phyloP scores from a whole-genome alignment of 768 basidiomycete species.

The Lyophyllum atratum region DNA sequence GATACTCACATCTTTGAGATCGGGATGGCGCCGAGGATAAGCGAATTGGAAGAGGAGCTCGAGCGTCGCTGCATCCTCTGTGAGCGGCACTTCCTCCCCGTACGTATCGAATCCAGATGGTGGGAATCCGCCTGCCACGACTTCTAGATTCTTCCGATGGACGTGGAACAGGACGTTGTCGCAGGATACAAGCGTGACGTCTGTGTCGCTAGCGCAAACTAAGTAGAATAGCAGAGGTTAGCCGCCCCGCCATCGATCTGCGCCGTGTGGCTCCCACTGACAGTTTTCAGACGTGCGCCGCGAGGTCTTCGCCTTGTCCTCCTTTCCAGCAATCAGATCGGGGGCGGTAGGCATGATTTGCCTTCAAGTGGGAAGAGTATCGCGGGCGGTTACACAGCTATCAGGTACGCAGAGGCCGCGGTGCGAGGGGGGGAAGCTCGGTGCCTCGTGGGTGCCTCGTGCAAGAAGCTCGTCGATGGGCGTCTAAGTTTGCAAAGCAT shows the following conservation, averaged over 20 bases:
- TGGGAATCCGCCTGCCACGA: background rate
- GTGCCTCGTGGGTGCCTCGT: too few species aligned
- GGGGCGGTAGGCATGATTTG: too few species aligned
- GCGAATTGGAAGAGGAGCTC: constrained; percentile 11
- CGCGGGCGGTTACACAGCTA: too few species aligned
- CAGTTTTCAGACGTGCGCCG: background rate
- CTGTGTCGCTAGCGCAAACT: background rate
- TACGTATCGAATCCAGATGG: background rate
- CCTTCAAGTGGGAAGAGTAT: too few species aligned
- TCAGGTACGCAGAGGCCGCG: too few species aligned
- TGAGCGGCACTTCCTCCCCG: background rate
- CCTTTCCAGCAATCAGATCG: too few species aligned
- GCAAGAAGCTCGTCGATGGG: too few species aligned
- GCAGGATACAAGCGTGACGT: constrained; percentile 2
- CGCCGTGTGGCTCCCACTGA: background rate
- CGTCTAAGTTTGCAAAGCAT: too few species aligned
- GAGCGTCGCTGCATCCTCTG: constrained; percentile 6
- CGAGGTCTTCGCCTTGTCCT: too few species aligned
- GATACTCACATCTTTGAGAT: background rate
- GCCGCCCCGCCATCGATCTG: background rate
- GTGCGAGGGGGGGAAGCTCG: too few species aligned
- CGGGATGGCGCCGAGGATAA: constrained; percentile 5
- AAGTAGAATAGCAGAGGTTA: too few species aligned
- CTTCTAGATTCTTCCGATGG: constrained; percentile 8
- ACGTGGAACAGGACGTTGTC: constrained; percentile 8